Evolutionary conservation across 2,329 filamentous ascomycete genomes (phyloP), one percentile per base, ranked within the genome.

Genomic region (Sclerotinia sclerotiorum): DNA sequence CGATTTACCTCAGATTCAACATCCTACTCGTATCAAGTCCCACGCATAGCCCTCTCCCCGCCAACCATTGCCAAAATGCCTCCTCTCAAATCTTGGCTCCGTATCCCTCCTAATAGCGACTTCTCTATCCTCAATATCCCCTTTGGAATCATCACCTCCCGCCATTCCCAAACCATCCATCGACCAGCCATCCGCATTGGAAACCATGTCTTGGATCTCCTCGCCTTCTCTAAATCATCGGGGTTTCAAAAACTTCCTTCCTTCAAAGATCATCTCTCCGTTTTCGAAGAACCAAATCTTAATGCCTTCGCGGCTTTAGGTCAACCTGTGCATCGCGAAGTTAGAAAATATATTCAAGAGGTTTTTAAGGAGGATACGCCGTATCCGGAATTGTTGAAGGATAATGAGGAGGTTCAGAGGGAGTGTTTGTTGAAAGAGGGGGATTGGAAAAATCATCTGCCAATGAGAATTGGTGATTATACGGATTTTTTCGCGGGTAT

Each of bases 401-500:
- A 88, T 68, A 90, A 93, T 74, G 76, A 78, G 2, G 74, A 79
- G 0, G 79, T 91, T 24, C 85, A 87, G 69, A 80, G 85, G 68
- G 80, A 83, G 65, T 86, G 84, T 0, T 78, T 94, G 17, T 70
- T 93, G 4, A 85, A 84, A 0, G 83, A 88, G 60, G 81, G 82
- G 5, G 80, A 87, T 27, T 85, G 89, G 61, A 85, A 82, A 71
- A 88, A 85, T 76, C 90, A 94, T 75, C 76, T 94, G 10, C 92
- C 92, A 2, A 88, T 95, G 86, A 82, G 84, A 67, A 92, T 94
- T 73, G 90, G 90, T 35, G 91, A 94, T 78, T 95, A 94, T 78
- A 92, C 91, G 1, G 92, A 95, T 79, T 95, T 95, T 81, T 95
- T 92, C 76, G 91, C 90, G 13, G 92, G 92, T 19, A 81, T 89